These are phyloP conservation scores for Colletotrichum eleusines DNA, from an alignment of 2,329 filamentous ascomycete species.

Conservation along the genomic window DNA sequence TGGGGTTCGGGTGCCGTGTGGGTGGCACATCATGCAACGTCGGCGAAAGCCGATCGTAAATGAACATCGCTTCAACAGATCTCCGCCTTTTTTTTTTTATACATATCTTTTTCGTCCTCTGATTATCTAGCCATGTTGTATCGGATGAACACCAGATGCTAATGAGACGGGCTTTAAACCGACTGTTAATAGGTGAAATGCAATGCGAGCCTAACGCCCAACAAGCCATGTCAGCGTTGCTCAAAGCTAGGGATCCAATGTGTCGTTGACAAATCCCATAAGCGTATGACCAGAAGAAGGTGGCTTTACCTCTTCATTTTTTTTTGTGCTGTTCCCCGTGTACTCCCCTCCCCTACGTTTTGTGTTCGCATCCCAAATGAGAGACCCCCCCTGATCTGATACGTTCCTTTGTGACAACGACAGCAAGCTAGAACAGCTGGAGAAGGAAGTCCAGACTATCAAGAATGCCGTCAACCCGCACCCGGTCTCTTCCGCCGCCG, in stretches of 20 bases:
- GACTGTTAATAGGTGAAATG: slow-evolving; percentile 57
- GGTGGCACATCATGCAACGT: slow-evolving; percentile 7
- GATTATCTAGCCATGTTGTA: not conserved
- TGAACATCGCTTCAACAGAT: not conserved
- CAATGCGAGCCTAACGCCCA: slow-evolving; percentile 53
- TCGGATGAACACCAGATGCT: not conserved
- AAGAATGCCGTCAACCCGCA: slow-evolving; percentile 52
- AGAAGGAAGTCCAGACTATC: slow-evolving; percentile 44
- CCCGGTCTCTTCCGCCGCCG: slow-evolving; percentile 28
- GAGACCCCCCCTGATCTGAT: slow-evolving; percentile 22
- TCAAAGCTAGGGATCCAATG: slow-evolving; percentile 58
- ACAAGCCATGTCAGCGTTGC: slow-evolving; percentile 60
- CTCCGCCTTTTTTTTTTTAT: not conserved
- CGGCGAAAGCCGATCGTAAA: not conserved
- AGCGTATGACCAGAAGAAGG: slow-evolving; percentile 60
- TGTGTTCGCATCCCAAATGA: not conserved
- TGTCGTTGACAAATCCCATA: slow-evolving; percentile 61
- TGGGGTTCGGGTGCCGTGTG: slow-evolving; percentile 9
- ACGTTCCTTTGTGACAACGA: slow-evolving; percentile 4
- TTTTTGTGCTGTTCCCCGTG: not conserved
- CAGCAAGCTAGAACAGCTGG: slow-evolving; percentile 63
- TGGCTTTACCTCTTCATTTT: slow-evolving; percentile 41
- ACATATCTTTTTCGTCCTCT: not conserved
- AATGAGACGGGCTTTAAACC: slow-evolving; percentile 14
- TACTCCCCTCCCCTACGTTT: not conserved